Percentiles rank a stretch among this genome's conserved stretches.
Conservation (phyloP, 2,329 filamentous ascomycete species). For the Clathrospora elynae region DNA sequence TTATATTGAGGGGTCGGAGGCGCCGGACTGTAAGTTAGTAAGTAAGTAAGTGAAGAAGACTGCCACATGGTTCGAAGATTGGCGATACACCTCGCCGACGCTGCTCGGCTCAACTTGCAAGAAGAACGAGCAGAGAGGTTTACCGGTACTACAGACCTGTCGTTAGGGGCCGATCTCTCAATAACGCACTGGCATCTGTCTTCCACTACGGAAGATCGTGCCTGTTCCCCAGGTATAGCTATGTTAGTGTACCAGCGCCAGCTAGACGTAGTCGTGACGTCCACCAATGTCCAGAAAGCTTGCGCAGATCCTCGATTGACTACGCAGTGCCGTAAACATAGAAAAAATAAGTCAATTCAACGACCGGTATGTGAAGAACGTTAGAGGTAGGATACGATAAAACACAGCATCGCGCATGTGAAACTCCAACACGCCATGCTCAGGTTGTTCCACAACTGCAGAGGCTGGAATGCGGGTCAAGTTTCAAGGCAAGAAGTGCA, state of each 20-base stretch:
- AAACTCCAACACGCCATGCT: constrained; percentile 32
- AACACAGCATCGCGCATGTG: constrained; percentile 26
- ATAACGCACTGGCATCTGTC: constrained; percentile 3
- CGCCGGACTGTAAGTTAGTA: no score
- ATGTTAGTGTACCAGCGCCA: neutral
- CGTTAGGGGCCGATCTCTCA: constrained; percentile 8
- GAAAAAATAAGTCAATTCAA: constrained; percentile 3
- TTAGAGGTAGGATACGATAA: constrained; percentile 23
- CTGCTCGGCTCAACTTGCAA: neutral
- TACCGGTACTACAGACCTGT: constrained; percentile 1
- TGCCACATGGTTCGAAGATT: no score
- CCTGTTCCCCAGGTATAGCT: constrained; percentile 6
- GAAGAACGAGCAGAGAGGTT: no score
- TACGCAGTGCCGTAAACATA: constrained; percentile 2
- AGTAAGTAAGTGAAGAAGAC: no score
- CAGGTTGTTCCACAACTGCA: constrained; percentile 20
- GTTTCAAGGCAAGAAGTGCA: constrained; percentile 19
- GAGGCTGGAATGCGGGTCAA: constrained; percentile 11
- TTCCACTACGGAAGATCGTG: neutral
- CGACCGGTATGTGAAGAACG: constrained; percentile 3
- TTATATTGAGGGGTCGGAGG: no score
- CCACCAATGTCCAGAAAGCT: neutral
- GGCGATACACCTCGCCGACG: no score
- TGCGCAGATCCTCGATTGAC: neutral
- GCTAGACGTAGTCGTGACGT: constrained; percentile 10